Evolutionary conservation across 306 rosid species (phyloP).

Genomic region (Inga leiocalycina): DNA sequence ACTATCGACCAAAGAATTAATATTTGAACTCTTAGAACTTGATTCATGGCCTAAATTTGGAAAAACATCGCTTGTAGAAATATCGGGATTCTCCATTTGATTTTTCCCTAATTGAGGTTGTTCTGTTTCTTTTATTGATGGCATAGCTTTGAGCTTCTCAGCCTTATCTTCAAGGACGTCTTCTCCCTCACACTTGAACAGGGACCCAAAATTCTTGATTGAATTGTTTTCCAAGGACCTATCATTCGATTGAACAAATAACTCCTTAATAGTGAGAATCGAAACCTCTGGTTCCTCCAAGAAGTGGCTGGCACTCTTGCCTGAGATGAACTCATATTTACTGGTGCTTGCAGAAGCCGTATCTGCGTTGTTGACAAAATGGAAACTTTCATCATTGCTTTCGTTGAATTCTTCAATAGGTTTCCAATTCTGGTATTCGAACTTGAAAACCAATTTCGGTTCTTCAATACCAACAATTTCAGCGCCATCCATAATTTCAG

Average conservation of each 20-base stretch:
- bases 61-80: constrained; percentile 27
- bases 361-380: constrained; percentile 32
- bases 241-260: constrained; percentile 32
- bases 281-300: constrained; percentile 55
- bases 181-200: background rate
- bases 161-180: background rate
- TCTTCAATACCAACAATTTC: constrained; percentile 31
- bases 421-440: constrained; percentile 64
- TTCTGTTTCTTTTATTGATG: background rate
- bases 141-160: background rate
- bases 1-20: background rate
- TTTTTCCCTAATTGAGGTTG: constrained; percentile 23
- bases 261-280: constrained; percentile 50
- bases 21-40: constrained; percentile 32
- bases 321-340: constrained; percentile 54
- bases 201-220: constrained; percentile 1
- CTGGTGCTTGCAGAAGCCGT: constrained; percentile 29
- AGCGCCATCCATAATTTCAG: constrained; percentile 20
- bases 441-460: constrained; percentile 62
- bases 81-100: constrained; percentile 17
- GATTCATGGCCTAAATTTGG: constrained; percentile 41
- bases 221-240: constrained; percentile 9
- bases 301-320: constrained; percentile 47
- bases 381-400: constrained; percentile 27
- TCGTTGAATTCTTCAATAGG: constrained; percentile 46